phyloP scores from a whole-genome alignment of 257 asterid genomes.

The Solanum chilense region DNA sequence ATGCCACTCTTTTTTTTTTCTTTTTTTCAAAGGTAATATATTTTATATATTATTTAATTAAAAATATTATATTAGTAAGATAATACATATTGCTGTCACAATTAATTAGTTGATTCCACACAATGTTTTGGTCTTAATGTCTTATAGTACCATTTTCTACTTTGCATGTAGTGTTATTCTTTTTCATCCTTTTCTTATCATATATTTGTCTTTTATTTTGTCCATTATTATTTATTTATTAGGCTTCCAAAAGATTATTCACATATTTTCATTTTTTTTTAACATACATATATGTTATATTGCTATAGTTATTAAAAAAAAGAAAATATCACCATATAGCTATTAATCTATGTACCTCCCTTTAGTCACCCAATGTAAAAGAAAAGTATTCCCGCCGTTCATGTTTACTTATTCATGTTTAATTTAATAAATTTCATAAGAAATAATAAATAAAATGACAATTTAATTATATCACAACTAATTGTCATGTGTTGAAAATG shows the following conservation, averaged over 20 bases:
- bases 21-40: not conserved
- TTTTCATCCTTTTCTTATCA: not conserved
- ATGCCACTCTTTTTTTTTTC: not conserved
- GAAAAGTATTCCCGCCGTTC: not conserved
- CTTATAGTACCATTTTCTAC: not conserved
- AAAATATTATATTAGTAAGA: not conserved
- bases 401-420: not conserved
- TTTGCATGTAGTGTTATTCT: not conserved
- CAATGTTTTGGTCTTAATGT: not conserved
- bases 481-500: not conserved
- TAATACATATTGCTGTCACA: not conserved
- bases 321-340: not conserved
- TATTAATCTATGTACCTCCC: not conserved
- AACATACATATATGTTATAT: not conserved
- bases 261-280: not conserved
- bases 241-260: not conserved
- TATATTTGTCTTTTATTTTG: not conserved
- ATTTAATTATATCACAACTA: not conserved
- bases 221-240: not conserved
- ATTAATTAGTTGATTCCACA: not conserved
- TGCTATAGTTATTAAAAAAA: too few species aligned
- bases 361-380: not conserved
- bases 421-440: accelerated
- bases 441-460: not conserved
- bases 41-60: not conserved